These are phyloP conservation scores for Curvularia lunata DNA, from an alignment of 2,329 filamentous ascomycete genomes.

Conservation along the genomic window DNA sequence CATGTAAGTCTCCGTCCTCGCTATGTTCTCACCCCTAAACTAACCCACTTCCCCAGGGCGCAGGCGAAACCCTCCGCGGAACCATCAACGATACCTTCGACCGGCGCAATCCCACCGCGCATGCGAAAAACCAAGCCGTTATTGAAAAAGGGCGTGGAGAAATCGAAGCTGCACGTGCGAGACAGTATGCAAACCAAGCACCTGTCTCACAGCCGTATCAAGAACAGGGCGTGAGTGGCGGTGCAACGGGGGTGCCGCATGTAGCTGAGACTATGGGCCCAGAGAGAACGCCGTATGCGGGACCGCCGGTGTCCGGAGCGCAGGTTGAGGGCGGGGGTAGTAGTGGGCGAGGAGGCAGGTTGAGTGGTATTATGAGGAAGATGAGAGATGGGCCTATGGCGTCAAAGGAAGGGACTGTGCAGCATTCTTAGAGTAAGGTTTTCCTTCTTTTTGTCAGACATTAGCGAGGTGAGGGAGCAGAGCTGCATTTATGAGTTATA, in stretches of 20 bases:
- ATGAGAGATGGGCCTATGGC: constrained; percentile 39
- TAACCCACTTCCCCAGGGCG: constrained; percentile 32
- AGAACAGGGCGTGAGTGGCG: not conserved
- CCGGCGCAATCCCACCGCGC: constrained; percentile 37
- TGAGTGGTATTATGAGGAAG: constrained; percentile 46
- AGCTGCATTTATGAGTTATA: not conserved
- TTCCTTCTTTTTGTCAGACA: not conserved
- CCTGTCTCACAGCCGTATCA: constrained; percentile 14
- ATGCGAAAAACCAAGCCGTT: constrained; percentile 43
- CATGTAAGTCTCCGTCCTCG: constrained; percentile 34
- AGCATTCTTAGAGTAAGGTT: not conserved
- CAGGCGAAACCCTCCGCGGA: constrained; percentile 45
- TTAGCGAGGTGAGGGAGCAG: not conserved
- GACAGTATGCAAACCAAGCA: constrained; percentile 7
- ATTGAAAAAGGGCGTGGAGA: constrained; percentile 43
- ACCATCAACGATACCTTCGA: constrained; percentile 45
- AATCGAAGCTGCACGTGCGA: constrained; percentile 35
- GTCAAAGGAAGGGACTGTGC: constrained; percentile 15
- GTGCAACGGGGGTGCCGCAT: not conserved
- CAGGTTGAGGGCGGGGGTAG: constrained; percentile 31
- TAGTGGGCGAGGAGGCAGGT: constrained; percentile 25
- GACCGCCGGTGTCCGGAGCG: constrained; percentile 32
- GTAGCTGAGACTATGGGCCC: not conserved
- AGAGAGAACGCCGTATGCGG: constrained; percentile 23
- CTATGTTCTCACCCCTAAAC: not conserved